phyloP scores from a whole-genome alignment of 2,329 filamentous ascomycete genomes.

The Thelonectria discophora region DNA sequence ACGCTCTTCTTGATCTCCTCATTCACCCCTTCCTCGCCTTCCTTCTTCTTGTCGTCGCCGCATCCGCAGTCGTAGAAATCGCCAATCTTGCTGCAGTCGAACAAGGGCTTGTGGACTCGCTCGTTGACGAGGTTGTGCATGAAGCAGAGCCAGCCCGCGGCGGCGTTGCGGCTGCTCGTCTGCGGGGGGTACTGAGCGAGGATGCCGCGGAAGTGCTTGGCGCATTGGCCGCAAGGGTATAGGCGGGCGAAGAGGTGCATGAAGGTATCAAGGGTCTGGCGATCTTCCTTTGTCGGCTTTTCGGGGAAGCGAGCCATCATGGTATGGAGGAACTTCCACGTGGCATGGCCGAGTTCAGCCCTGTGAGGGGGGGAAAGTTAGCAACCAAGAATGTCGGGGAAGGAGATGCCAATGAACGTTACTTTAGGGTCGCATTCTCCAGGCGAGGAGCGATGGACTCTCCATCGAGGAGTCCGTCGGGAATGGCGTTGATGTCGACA shows the following conservation, averaged over 20 bases:
- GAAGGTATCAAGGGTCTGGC: slow-evolving; percentile 69
- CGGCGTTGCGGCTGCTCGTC: slow-evolving; percentile 68
- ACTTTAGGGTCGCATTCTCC: slow-evolving; percentile 85
- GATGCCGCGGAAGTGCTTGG: slow-evolving; percentile 71
- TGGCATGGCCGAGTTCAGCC: slow-evolving; percentile 72
- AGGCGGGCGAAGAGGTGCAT: slow-evolving; percentile 73
- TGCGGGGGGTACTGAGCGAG: slow-evolving; percentile 71
- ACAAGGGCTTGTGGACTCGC: slow-evolving; percentile 67
- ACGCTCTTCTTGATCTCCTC: slow-evolving; percentile 38
- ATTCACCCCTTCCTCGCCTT: slow-evolving; percentile 29
- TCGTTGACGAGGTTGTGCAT: slow-evolving; percentile 75
- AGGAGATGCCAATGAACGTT: slow-evolving; percentile 40
- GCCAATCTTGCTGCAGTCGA: slow-evolving; percentile 73
- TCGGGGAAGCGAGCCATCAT: slow-evolving; percentile 77
- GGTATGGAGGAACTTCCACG: slow-evolving; percentile 76
- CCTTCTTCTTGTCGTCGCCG: slow-evolving; percentile 63
- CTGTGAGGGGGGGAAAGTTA: slow-evolving; percentile 45
- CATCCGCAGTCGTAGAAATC: slow-evolving; percentile 79
- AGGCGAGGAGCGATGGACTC: slow-evolving; percentile 81
- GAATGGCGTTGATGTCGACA: slow-evolving; percentile 54
- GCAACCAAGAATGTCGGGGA: slow-evolving; percentile 2
- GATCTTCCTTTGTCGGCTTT: slow-evolving; percentile 69
- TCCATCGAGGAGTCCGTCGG: slow-evolving; percentile 66
- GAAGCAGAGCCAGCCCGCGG: slow-evolving; percentile 74
- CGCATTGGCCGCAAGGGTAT: slow-evolving; percentile 77